Base-by-base conservation (phyloP, 2,329 filamentous ascomycete species). In the Pyrenophora seminiperda region DNA sequence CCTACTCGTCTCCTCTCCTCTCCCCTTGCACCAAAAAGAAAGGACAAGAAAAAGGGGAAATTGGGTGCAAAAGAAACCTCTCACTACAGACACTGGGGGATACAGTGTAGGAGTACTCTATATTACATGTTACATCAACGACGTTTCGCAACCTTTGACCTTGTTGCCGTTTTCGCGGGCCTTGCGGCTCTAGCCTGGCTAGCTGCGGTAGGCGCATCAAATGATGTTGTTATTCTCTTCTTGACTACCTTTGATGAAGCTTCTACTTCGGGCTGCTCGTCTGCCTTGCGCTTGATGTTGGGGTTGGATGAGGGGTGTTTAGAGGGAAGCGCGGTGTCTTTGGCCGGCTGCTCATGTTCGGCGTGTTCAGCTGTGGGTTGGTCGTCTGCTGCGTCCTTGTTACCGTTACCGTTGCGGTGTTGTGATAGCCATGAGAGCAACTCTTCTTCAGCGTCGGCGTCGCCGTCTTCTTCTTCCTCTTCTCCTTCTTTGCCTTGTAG, bases 401-500 rank as follows among this genome's bases (percentile, higher is more conserved):
- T 29, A 10, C 14, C 14, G 15, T 17, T 13, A 17, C 36, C 31
- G 13, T 66, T 61, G 2, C 66, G 62, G 43, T 71, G 63, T 40
- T 70, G 61, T 7, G 67, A 54, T 31, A 72, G 58, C 69, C 69
- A 72, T 9, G 65, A 66, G 5, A 69, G 50, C 3, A 71, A 53
- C 19, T 66, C 62, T 13, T 66, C 70, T 24, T 66, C 63, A 7
- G 65, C 66, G 7, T 62, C 62, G 18, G 55, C 47, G 11, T 62
- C 62, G 18, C 54, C 47, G 11, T 69, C 67, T 11, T 37, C 48
- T 15, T 66, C 65, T 0, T 70, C 71, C 7, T 69, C 42, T 15
- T 66, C 65, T 0, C 70, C 71, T 9, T 70, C 71, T 0, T 70
- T 67, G 7, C 62, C 63, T 31, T 58, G 68, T 14, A 79, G 68